Evolutionary conservation across 2,329 filamentous ascomycete species (phyloP).

Genomic region (Teratosphaeria destructans): DNA sequence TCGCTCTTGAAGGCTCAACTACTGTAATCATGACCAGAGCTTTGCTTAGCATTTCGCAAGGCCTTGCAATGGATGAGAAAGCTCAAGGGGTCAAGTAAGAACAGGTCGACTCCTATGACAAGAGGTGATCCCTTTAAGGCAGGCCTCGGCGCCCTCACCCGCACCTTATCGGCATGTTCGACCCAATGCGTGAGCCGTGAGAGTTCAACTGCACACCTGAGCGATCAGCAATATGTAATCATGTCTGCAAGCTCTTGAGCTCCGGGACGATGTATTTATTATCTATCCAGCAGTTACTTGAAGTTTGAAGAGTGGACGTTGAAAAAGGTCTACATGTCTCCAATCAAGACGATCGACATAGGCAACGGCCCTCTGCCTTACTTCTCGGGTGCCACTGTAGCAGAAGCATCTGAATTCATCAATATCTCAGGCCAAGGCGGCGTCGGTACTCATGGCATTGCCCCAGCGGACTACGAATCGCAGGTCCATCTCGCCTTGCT

Average conservation of each 20-base stretch:
- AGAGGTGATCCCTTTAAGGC: not conserved
- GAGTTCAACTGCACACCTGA: too few species aligned
- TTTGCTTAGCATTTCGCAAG: too few species aligned
- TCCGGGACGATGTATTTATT: too few species aligned
- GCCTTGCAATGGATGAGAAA: too few species aligned
- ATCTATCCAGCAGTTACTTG: too few species aligned
- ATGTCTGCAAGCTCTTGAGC: too few species aligned
- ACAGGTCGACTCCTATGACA: too few species aligned
- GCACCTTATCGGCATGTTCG: not conserved
- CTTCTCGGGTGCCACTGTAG: not conserved
- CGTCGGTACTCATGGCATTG: slow-evolving; percentile 10
- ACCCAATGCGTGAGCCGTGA: too few species aligned
- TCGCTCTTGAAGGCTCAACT: not conserved
- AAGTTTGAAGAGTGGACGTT: too few species aligned
- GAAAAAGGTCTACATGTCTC: not conserved
- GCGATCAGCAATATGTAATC: too few species aligned
- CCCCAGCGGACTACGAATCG: slow-evolving; percentile 11
- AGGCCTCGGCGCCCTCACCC: not conserved
- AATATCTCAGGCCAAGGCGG: slow-evolving; percentile 16
- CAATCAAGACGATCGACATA: not conserved
- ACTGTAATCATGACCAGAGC: not conserved
- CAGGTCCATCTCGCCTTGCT: slow-evolving; percentile 15
- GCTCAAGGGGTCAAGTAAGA: too few species aligned
- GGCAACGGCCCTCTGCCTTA: not conserved
- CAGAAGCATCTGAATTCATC: not conserved